Conservation (phyloP, 1,284 basidiomycete species). For the Mycena sp. region DNA sequence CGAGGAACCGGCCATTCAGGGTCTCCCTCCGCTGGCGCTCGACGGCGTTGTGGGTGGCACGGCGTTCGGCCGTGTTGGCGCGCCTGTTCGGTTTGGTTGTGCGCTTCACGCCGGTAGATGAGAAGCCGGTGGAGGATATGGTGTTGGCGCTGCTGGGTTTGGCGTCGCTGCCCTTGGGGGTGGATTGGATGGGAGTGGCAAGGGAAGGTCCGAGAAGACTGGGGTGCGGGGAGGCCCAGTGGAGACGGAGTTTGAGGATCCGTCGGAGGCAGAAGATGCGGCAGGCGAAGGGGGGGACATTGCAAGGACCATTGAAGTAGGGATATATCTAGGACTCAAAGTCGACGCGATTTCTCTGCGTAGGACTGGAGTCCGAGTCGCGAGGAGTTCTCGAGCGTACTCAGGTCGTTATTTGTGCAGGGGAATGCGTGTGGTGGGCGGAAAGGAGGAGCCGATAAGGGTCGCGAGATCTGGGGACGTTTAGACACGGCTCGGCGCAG, state of each 20-base stretch:
- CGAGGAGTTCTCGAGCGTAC: constrained; percentile 67
- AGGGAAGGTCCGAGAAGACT: constrained; percentile 33
- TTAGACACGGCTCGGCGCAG: neutral
- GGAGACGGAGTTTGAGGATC: constrained; percentile 30
- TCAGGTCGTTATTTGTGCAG: constrained; percentile 67
- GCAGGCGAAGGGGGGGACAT: constrained; percentile 33
- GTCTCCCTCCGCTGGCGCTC: constrained; percentile 93
- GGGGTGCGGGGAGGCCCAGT: constrained; percentile 27
- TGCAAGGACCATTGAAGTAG: constrained; percentile 18
- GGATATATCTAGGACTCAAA: constrained; percentile 23
- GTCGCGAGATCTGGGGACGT: constrained; percentile 85
- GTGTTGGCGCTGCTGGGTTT: constrained; percentile 37
- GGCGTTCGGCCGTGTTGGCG: constrained; percentile 93
- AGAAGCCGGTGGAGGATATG: constrained; percentile 36
- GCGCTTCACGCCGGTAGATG: constrained; percentile 41
- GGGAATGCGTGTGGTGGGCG: constrained; percentile 43
- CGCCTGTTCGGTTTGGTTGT: constrained; percentile 84
- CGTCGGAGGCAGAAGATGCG: constrained; percentile 30
- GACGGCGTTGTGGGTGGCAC: constrained; percentile 94
- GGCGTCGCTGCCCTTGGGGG: constrained; percentile 34
- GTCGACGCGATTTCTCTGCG: constrained; percentile 31
- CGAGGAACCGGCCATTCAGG: constrained; percentile 89
- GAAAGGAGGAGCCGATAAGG: constrained; percentile 83
- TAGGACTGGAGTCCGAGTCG: constrained; percentile 29
- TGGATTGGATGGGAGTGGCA: constrained; percentile 29